Base-by-base conservation (phyloP, 441 rosid genomes). In the Erodium moschatum region DNA sequence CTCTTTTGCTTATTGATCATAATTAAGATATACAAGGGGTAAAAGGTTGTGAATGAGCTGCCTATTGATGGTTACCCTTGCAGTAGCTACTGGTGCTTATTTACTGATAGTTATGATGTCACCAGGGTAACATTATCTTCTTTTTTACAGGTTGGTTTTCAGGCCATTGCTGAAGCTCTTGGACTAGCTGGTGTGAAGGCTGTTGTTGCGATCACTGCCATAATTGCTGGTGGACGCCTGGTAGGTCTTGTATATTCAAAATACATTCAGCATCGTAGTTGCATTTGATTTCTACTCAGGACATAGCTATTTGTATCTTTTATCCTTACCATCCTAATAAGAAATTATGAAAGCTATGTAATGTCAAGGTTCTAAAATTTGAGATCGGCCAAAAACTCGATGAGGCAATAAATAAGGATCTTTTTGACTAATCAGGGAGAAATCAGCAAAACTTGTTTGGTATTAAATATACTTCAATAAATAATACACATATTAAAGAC, bases 101-200 rank as follows among this genome's bases (percentile, higher is more conserved):
- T 19, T 58, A 58, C 67, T 64, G 11, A 48, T 54, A 63, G 52
- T 76, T 11, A 63, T 77, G 38, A 64, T 54, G 54, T 52, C 58
- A 68, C 64, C 62, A 68, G 68, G 72, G 20, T 71, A 7, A 48
- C 72, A 46, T 72, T 67, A 61, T 70, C 71, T 61, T 35, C 67
- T 83, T 69, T 48, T 63, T 84, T 81, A 70, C 87, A 91, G 97
- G 80, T 94, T 81, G 98, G 97, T 69, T 85, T 91, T 81, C 87
- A 89, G 83, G 96, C 98, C 70, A 94, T 94, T 78, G 96, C 93
- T 65, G 98, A 94, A 81, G 98, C 98, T 77, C 96, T 94, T 78
- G 98, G 98, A 72, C 63, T 89, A 66, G 98, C 98, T 74, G 97
- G 90, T 78, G 96, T 94, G 69, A 94, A 89, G 82, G 97, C 97